Percentiles rank a stretch among this genome's conserved stretches.
Conservation (phyloP, 108 stramenopile species). For the Cyclotella choctawhatcheeana region DNA sequence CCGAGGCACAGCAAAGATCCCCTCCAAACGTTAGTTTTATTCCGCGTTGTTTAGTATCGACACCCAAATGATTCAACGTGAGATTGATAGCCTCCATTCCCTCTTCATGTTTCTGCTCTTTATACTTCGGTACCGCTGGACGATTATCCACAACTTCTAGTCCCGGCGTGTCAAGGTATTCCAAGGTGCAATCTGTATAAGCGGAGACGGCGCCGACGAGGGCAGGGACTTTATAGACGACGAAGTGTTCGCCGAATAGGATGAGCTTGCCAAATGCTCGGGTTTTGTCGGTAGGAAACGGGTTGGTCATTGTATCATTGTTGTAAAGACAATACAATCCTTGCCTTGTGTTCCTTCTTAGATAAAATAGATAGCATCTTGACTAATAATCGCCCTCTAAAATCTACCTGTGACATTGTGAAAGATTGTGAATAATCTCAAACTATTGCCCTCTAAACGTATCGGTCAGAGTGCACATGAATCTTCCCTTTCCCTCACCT, state of each 20-base stretch:
- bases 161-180: constrained; percentile 51
- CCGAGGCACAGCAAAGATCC: constrained; percentile 77
- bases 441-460: too few species aligned
- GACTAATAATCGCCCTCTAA: too few species aligned
- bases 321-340: too few species aligned
- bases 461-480: too few species aligned
- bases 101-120: constrained; percentile 83
- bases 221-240: constrained; percentile 89
- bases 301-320: background rate
- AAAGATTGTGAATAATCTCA: too few species aligned
- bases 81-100: constrained; percentile 72
- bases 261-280: constrained; percentile 87
- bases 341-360: too few species aligned
- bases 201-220: constrained; percentile 86
- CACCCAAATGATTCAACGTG: constrained; percentile 72
- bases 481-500: too few species aligned
- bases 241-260: constrained; percentile 91
- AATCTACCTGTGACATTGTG: too few species aligned
- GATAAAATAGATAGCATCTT: too few species aligned
- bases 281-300: constrained; percentile 54
- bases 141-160: constrained; percentile 80
- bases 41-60: constrained; percentile 53
- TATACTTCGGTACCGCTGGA: constrained; percentile 87
- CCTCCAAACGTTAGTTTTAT: constrained; percentile 81
- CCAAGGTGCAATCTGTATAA: constrained; percentile 76